These are phyloP conservation scores for Corymbia citriodora DNA, from an alignment of 441 rosid species.

Conservation along the genomic window DNA sequence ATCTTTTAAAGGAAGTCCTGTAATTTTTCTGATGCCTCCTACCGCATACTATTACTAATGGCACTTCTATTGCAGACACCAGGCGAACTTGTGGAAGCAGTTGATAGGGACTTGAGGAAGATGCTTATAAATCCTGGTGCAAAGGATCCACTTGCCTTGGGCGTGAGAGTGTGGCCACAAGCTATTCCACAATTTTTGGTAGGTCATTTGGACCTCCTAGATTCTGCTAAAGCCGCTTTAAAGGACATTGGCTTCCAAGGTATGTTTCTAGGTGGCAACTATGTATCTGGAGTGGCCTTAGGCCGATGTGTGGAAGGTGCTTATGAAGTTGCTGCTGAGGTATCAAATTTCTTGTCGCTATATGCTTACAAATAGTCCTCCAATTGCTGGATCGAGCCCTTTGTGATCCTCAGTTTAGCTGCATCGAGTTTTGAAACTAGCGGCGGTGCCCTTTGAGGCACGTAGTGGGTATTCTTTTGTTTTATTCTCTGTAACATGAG, in stretches of 20 bases:
- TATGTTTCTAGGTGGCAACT: constrained; percentile 76
- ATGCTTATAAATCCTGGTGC: constrained; percentile 76
- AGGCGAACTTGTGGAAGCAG: constrained; percentile 68
- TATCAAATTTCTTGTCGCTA: constrained; percentile 50
- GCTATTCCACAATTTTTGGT: constrained; percentile 87
- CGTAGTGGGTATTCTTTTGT: background rate
- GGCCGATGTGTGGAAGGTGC: constrained; percentile 84
- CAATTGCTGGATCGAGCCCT: background rate
- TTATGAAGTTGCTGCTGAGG: constrained; percentile 65
- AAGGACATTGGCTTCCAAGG: constrained; percentile 49
- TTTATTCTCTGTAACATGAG: background rate
- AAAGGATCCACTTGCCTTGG: constrained; percentile 54
- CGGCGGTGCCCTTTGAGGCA: background rate
- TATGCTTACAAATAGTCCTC: constrained; percentile 40
- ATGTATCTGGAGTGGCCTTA: constrained; percentile 82
- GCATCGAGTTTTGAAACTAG: background rate
- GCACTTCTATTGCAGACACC: constrained; percentile 34
- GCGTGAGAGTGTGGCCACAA: constrained; percentile 79
- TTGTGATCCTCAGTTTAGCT: background rate
- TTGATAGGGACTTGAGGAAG: constrained; percentile 77
- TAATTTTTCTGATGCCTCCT: background rate
- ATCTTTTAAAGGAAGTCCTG: background rate
- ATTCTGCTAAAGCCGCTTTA: constrained; percentile 50
- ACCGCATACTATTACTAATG: background rate
- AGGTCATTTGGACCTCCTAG: constrained; percentile 71